These are phyloP conservation scores for Scenedesmus sp. DNA, from an alignment of 163 green algal genomes.

Conservation along the genomic window DNA sequence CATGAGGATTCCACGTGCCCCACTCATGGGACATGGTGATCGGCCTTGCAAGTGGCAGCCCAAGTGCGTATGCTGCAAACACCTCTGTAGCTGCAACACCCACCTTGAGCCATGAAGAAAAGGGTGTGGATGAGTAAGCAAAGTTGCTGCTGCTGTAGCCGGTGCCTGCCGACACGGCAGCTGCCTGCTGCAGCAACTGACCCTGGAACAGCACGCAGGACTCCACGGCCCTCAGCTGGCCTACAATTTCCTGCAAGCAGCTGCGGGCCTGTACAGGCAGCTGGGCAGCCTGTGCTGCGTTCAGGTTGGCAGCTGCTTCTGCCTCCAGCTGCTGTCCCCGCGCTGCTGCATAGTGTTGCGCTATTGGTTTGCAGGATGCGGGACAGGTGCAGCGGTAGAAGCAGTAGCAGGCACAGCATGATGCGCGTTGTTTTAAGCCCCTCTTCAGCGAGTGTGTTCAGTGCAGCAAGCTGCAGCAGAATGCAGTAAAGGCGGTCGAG, in stretches of 20 bases:
- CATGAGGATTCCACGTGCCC: too few species aligned
- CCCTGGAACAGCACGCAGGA: slow-evolving; percentile 28
- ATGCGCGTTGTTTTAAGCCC: not conserved
- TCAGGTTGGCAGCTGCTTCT: slow-evolving; percentile 3
- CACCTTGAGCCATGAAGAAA: slow-evolving; percentile 32
- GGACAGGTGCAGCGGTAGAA: not conserved
- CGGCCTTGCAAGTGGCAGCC: too few species aligned
- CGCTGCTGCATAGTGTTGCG: not conserved
- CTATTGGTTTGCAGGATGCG: not conserved
- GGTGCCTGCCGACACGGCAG: not conserved
- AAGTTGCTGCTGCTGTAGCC: slow-evolving; percentile 38
- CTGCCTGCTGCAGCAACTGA: not conserved
- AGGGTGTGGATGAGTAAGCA: slow-evolving; percentile 28
- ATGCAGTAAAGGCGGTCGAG: too few species aligned
- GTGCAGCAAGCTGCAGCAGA: too few species aligned
- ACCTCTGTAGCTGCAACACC: not conserved
- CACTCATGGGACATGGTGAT: too few species aligned
- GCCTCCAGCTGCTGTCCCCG: not conserved
- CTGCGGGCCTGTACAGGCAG: not conserved
- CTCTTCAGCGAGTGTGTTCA: too few species aligned
- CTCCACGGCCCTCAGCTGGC: slow-evolving; percentile 6
- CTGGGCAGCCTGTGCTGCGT: not conserved
- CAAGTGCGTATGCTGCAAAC: not conserved
- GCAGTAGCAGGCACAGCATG: not conserved
- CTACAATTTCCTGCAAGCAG: not conserved